Base-by-base conservation (phyloP, 371 early-diverging fungal genomes). In the Rhizomucor pusillus region DNA sequence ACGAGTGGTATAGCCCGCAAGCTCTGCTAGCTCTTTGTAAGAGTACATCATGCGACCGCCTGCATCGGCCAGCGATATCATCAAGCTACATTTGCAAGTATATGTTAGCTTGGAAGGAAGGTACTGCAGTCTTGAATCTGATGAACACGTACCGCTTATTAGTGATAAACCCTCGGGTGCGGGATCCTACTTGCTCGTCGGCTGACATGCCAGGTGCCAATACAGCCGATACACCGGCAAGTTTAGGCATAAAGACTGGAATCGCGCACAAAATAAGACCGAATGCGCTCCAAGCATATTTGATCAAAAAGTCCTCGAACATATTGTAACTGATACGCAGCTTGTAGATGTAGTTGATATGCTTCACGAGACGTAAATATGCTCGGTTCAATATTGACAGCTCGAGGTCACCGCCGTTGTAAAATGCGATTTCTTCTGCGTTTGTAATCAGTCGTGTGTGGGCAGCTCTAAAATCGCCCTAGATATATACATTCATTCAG, bases 1-100 rank as follows among this genome's bases (percentile, higher is more conserved):
- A 52, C 93, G 86, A 14, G 86, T 80, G 7, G 92, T 92, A 69
- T 87, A 91, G 22, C 93, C 93, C 1, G 92, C 92, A 41, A 93
- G 72, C 66, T 91, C 92, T 18, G 90, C 85, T 53, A 92, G 64
- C 58, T 92, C 92, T 65, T 90, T 93, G 73, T 89, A 90, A 0
- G 90, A 86, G 57, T 91, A 91, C 90, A 94, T 91, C 77, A 94
- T 85, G 49, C 94, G 85, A 29, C 94, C 94, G 67, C 91, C 91
- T 14, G 94, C 94, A 73, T 94, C 94, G 1, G 92, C 91, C 29
- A 91, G 73, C 3, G 87, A 85, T 60, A 92, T 78, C 85, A 94
- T 84, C 43, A 87, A 65, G 47, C 82, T 80, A 20, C 11, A 39
- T 35, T 13, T 34, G 18, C 34, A 19, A 25, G 22, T 18, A 44